Base-by-base conservation (phyloP, 2,329 filamentous ascomycete genomes). In the Colletotrichum kahawae region DNA sequence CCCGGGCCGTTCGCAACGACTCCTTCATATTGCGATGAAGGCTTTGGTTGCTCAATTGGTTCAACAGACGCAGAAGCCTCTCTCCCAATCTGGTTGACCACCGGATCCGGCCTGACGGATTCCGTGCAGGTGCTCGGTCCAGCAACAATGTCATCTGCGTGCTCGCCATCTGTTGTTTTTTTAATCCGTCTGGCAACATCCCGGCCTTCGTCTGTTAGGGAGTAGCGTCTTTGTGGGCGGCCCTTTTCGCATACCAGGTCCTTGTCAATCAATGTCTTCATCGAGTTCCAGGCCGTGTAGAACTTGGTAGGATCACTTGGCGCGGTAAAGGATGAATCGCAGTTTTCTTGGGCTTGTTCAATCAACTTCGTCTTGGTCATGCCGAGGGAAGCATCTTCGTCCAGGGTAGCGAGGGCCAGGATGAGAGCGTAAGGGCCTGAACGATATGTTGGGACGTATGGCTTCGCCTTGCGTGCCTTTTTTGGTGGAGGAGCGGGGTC, bases 241-340 rank as follows among this genome's bases (percentile, higher is more conserved):
- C 94, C 93, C 68, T 91, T 91, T 78, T 94, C 92, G 71, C 92
- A 92, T 0, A 96, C 93, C 5, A 96, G 85, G 72, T 95, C 93
- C 80, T 96, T 95, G 69, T 92, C 88, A 7, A 92, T 78, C 36
- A 97, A 84, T 0, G 93, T 95, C 81, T 94, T 95, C 89, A 96
- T 95, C 2, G 94, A 95, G 79, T 91, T 93, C 94, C 94, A 97
- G 0, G 95, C 95, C 0, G 94, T 96, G 79, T 95, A 94, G 79
- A 91, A 94, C 71, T 92, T 93, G 13, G 88, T 92, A 1, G 93
- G 87, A 69, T 95, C 93, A 54, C 86, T 87, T 1, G 93, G 92
- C 0, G 90, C 91, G 0, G 90, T 93, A 79, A 95, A 95, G 0
- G 94, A 95, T 3, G 92, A 85, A 80, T 96, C 93, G 79, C 93